Evolutionary conservation across 73 alveolate genomes (phyloP), one percentile per base, ranked within the genome.

Genomic region (Paramecium sexaurelia): DNA sequence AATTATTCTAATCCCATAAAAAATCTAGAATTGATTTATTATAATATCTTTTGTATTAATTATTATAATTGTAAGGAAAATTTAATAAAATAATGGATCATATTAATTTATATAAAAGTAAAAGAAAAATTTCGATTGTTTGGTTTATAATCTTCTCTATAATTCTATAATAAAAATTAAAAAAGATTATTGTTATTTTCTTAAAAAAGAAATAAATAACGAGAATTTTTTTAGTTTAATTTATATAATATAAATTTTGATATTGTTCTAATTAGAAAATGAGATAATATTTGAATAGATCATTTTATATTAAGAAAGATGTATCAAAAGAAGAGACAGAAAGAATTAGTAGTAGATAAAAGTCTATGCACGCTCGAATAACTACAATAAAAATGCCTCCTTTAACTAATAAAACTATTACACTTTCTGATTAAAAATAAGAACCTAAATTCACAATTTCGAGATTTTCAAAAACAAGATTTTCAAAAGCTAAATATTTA

Each of bases 201-300:
- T n/a, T n/a, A n/a, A n/a, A n/a, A n/a, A n/a, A 13, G n/a, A 45
- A 15, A 45, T 2, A 22, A 45, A 45, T 45, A n/a, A 45, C 0
- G 24, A 43, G 4, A 17, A 17, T 51, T 51, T n/a, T n/a, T n/a
- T 51, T 17, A 29, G 17, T 51, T 51, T 51, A 51, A 51, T 51
- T 51, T 51, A 51, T 17, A 15, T 17, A 35, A 51, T 51, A 51
- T 15, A 51, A 51, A 15, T 51, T 51, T 51, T 51, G 67, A 51
- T 51, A 17, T 51, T 51, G 32, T 51, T 51, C 67, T 51, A 51
- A 51, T 51, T 4, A 51, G 29, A 20, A 51, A 43, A 61, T 61
- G 83, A 61, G 83, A 61, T 61, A 9, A 61, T 61, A 61, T 61
- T 61, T 61, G 83, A 61, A 61, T 61, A 61, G 83, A 32, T 61